Conservation (phyloP, 129 eudicot genomes). For the Flaveria bidentis region DNA sequence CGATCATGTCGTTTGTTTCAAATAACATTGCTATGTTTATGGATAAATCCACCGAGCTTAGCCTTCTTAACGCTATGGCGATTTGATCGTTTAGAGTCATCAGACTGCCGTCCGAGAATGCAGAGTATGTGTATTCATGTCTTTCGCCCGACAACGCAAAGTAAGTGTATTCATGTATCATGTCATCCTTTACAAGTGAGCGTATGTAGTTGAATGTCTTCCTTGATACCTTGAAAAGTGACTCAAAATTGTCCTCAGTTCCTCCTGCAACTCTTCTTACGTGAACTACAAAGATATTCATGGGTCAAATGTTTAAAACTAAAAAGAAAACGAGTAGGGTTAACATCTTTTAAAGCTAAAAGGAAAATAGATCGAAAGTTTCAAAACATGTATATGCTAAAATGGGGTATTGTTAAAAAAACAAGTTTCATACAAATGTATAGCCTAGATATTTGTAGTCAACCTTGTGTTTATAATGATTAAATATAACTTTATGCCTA, state of each 20-base stretch:
- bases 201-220: slow-evolving; percentile 58
- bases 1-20: slow-evolving; percentile 48
- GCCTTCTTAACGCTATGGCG: slow-evolving; percentile 56
- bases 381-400: too few relatives aligned
- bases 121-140: slow-evolving; percentile 21
- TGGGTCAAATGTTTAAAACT: neutral
- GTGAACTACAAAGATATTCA: slow-evolving; percentile 28
- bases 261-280: slow-evolving; percentile 27
- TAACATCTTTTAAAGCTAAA: too few relatives aligned
- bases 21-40: slow-evolving; percentile 47
- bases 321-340: neutral
- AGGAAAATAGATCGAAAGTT: too few relatives aligned
- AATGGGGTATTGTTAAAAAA: too few relatives aligned
- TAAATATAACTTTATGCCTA: too few relatives aligned
- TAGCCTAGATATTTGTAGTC: too few relatives aligned
- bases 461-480: too few relatives aligned
- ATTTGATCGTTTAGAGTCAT: slow-evolving; percentile 54
- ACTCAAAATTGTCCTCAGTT: slow-evolving; percentile 39
- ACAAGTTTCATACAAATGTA: too few relatives aligned
- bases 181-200: slow-evolving; percentile 48
- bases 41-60: slow-evolving; percentile 51
- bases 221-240: slow-evolving; percentile 50
- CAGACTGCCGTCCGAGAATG: slow-evolving; percentile 40
- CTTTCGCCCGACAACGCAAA: slow-evolving; percentile 41
- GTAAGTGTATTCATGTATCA: slow-evolving; percentile 42